Base-by-base conservation (phyloP, 495 filamentous ascomycete genomes). In the Geopyxis carbonaria region DNA sequence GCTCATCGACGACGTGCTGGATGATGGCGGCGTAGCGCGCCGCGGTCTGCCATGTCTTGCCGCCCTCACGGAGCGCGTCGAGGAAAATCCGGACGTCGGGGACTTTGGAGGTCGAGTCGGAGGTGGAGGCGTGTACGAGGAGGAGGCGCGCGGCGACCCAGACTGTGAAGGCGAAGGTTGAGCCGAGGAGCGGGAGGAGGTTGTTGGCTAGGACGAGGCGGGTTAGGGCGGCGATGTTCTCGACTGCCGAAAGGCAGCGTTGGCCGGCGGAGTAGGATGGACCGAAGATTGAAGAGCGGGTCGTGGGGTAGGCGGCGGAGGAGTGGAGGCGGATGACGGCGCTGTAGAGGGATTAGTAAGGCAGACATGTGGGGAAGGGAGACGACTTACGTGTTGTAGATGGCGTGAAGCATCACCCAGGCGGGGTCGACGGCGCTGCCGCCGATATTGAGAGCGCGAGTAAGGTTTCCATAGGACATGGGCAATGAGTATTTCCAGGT, bases 81-180 rank as follows among this genome's bases (percentile, higher is more conserved):
- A 92, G 77, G 32, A 92, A 78, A 33, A 82, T 72, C 13, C 73
- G 60, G 25, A 91, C 82, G 45, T 80, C 73, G 1, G 76, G 73
- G 44, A 73, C 78, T 24, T 87, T 69, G 31, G 76, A 78, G 56
- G 79, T 77, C 1, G 23, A 10, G 22, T 83, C 80, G 40, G 87
- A 80, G 0, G 83, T 91, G 15, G 78, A 83, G 11, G 80, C 81
- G 55, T 91, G 83, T 6, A 93, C 83, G 5, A 92, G 72, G 1
- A 89, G 62, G 15, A 92, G 62, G 4, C 84, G 74, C 10, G 84
- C 81, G n/a, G 80, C 81, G 20, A 92, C 84, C 84, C 84, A 93
- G 22, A 93, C 63, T 1, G 80, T 80, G 54, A 92, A 93, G 10
- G 82, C 80, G 49, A 91, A 92, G 0, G 81, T 82, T 1, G 83